Conservation (phyloP, 148 eudicot genomes). For the Euryodendron excelsum region DNA sequence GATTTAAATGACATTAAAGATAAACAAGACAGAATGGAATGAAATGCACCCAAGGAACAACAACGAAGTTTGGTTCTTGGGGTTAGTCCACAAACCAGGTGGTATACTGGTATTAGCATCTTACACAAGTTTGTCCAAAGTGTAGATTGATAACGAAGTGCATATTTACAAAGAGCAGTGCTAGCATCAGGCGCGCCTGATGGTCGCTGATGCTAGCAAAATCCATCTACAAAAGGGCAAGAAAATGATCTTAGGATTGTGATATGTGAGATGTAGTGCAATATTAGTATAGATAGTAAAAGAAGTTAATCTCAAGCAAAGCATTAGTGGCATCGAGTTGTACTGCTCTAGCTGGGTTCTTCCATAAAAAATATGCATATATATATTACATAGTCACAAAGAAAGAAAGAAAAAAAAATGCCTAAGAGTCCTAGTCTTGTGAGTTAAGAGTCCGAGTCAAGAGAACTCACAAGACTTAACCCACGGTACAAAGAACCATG, state of each 20-base stretch:
- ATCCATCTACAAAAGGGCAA: no score
- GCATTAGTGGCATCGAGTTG: neutral
- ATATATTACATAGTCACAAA: neutral
- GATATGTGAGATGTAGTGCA: no score
- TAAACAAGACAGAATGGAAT: constrained; percentile 4
- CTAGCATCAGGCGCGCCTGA: no score
- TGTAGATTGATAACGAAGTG: neutral
- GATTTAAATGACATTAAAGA: neutral
- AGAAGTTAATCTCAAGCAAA: neutral
- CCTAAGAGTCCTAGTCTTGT: neutral
- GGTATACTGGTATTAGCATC: no score
- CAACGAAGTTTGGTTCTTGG: neutral
- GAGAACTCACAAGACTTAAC: constrained; percentile 81
- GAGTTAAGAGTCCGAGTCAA: neutral
- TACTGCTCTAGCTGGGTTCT: neutral
- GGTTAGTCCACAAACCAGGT: neutral
- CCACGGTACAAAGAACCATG: constrained; percentile 99
- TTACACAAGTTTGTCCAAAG: neutral
- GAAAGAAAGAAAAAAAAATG: neutral
- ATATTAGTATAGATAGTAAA: neutral
- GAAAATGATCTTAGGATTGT: no score
- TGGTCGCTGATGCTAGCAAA: no score
- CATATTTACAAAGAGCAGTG: neutral
- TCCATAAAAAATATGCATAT: neutral
- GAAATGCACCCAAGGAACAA: neutral